phyloP scores from a whole-genome alignment of 371 early-diverging fungal genomes.

The Mortierella sp. region DNA sequence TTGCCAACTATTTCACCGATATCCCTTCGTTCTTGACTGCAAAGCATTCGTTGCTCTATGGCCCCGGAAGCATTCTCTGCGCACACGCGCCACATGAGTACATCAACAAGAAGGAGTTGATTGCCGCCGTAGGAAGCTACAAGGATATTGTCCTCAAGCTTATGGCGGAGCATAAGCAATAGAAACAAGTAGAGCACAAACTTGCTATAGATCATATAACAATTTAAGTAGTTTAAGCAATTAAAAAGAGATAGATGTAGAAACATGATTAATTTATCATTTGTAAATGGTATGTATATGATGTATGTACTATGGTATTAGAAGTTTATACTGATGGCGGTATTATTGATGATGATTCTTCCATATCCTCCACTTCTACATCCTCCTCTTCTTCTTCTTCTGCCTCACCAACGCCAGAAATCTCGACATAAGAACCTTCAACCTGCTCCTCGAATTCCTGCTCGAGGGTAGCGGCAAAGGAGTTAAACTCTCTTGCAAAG shows the following conservation, averaged over 20 bases:
- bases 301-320: neutral
- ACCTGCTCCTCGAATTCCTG: slow-evolving; percentile 8
- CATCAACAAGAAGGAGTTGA: slow-evolving; percentile 60
- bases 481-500: slow-evolving; percentile 6
- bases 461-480: slow-evolving; percentile 20
- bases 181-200: neutral
- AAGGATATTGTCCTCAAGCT: slow-evolving; percentile 57
- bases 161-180: slow-evolving; percentile 28
- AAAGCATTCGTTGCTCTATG: slow-evolving; percentile 54
- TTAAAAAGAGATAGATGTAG: neutral
- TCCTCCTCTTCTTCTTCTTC: slow-evolving; percentile 23
- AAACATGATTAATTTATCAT: too few species aligned
- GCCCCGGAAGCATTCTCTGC: slow-evolving; percentile 61
- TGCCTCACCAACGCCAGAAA: slow-evolving; percentile 46
- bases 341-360: neutral
- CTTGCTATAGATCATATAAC: neutral
- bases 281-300: neutral
- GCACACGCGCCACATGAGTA: slow-evolving; percentile 62
- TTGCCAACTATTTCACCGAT: slow-evolving; percentile 56
- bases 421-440: slow-evolving; percentile 31
- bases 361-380: slow-evolving; percentile 4
- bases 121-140: slow-evolving; percentile 56
- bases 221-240: neutral
- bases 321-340: neutral
- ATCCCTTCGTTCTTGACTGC: slow-evolving; percentile 53